Conservation (phyloP, 768 basidiomycete genomes). For the Tricholomella constricta region DNA sequence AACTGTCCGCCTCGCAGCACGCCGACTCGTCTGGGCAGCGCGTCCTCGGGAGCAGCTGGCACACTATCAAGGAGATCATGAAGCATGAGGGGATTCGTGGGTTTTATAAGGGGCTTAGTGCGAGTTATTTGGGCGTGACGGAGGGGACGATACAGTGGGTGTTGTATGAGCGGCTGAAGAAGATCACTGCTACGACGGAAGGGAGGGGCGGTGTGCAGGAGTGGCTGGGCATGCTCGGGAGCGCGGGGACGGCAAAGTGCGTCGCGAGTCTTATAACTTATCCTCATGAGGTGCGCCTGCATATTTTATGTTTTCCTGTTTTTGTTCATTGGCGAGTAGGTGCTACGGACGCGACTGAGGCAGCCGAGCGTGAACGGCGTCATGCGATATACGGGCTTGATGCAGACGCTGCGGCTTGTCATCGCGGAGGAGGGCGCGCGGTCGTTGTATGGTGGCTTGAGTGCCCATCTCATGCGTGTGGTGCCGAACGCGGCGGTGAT, state of each 20-base stretch:
- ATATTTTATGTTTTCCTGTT: neutral
- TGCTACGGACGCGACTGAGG: constrained; percentile 87
- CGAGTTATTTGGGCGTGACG: constrained; percentile 93
- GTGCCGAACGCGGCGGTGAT: constrained; percentile 97
- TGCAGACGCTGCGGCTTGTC: constrained; percentile 83
- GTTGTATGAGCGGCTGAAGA: constrained; percentile 91
- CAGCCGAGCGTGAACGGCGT: constrained; percentile 82
- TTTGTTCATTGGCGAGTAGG: constrained; percentile 43
- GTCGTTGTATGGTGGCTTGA: constrained; percentile 88
- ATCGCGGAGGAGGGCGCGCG: constrained; percentile 88
- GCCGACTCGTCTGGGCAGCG: constrained; percentile 18
- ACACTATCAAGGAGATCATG: constrained; percentile 72
- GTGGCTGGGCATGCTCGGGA: constrained; percentile 84
- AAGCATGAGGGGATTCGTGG: constrained; percentile 82
- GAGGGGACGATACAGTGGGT: constrained; percentile 98
- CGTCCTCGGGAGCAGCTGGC: constrained; percentile 54
- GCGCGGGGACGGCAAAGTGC: constrained; percentile 91
- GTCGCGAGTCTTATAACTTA: constrained; percentile 95
- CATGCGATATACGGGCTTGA: constrained; percentile 82
- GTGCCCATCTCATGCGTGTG: constrained; percentile 94
- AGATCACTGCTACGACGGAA: constrained; percentile 53
- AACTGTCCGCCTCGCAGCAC: constrained; percentile 54
- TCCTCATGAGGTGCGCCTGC: constrained; percentile 88
- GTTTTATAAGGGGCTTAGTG: constrained; percentile 94
- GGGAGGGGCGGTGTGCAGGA: constrained; percentile 59